A percentile compares a stretch with the other conserved stretches of the same genome.
phyloP scores from a whole-genome alignment of 345 rosid genomes.

The Hevea brasiliensis region DNA sequence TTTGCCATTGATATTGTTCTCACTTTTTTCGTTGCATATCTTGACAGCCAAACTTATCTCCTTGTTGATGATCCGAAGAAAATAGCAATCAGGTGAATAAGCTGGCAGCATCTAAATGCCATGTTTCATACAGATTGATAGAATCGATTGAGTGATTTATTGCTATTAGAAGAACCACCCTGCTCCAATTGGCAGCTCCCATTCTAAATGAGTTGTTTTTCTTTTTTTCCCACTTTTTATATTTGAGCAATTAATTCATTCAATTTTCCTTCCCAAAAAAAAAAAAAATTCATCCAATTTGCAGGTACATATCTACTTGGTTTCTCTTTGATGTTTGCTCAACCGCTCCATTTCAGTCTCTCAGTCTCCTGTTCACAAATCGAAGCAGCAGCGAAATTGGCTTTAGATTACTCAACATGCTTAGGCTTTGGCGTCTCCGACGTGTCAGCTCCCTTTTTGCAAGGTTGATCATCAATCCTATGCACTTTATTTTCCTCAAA shows the following conservation, averaged over 20 bases:
- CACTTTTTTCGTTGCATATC: constrained; percentile 90
- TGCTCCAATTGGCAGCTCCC: not conserved
- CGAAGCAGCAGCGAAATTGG: constrained; percentile 58
- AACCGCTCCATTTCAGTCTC: constrained; percentile 78
- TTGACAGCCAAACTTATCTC: constrained; percentile 74
- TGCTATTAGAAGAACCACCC: not conserved
- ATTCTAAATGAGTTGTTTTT: not conserved
- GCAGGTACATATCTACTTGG: constrained; percentile 94
- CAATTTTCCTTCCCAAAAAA: too few species aligned
- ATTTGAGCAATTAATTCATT: constrained; percentile 23
- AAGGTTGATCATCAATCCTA: constrained; percentile 49
- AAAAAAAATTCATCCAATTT: too few species aligned
- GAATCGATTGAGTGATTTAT: not conserved
- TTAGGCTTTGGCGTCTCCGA: constrained; percentile 94
- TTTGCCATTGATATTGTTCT: constrained; percentile 88
- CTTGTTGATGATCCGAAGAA: constrained; percentile 79
- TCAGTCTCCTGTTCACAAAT: constrained; percentile 62
- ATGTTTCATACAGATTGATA: constrained; percentile 6
- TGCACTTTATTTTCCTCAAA: constrained; percentile 16
- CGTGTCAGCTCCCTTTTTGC: constrained; percentile 92
- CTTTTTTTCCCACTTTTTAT: not conserved
- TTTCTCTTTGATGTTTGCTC: constrained; percentile 90
- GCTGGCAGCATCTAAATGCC: constrained; percentile 14
- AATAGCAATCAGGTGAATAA: constrained; percentile 71
- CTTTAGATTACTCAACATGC: constrained; percentile 79